Base-by-base conservation (phyloP, 1,284 basidiomycete species). In the Marasmius oreades region DNA sequence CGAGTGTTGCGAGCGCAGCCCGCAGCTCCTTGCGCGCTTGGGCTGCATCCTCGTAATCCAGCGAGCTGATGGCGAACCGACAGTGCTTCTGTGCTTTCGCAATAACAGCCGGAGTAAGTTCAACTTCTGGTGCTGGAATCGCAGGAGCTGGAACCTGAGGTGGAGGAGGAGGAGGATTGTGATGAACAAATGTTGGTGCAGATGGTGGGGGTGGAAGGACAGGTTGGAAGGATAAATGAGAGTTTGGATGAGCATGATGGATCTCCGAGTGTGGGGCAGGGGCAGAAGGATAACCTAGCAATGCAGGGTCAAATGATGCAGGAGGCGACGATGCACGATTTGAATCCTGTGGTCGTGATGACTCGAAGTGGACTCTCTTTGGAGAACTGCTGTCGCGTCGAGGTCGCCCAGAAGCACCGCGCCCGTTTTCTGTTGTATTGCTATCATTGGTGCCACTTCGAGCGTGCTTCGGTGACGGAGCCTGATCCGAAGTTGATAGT, bases 31-130 rank as follows among this genome's bases (percentile, higher is more conserved):
- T 86, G 64, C 82, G 78, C 22, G 94, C 94, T 62, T 90, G 88
- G 62, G 90, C 88, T 14, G 79, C 77, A 69, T 98, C 95, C 67
- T 97, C 95, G 68, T 94, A 98, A 66, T 97, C 93, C 56, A 98
- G 74, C 18, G 95, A 85, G 20, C 91, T 93, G 58, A 96, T 93
- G 6, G 95, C 95, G 73, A 88, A 96, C 54, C 82, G 82, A 64
- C 93, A 93, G 65, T 95, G 93, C 68, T 92, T 95, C 76, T 97
- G 93, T 23, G 82, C 83, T 63, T 86, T 84, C 26, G 86, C 78
- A 36, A 95, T 80, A 55, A 82, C 63, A 52, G 70, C 70, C 1
- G 88, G 84, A 2, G 89, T 85, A 46, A 91, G 71, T 46, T 86
- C 84, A 1, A 79, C 64, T 2, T 73, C 69, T 18, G 67, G 65